Evolutionary conservation across 805 yeast genomes (phyloP).

Genomic region (Metschnikowia baotianmanensis): DNA sequence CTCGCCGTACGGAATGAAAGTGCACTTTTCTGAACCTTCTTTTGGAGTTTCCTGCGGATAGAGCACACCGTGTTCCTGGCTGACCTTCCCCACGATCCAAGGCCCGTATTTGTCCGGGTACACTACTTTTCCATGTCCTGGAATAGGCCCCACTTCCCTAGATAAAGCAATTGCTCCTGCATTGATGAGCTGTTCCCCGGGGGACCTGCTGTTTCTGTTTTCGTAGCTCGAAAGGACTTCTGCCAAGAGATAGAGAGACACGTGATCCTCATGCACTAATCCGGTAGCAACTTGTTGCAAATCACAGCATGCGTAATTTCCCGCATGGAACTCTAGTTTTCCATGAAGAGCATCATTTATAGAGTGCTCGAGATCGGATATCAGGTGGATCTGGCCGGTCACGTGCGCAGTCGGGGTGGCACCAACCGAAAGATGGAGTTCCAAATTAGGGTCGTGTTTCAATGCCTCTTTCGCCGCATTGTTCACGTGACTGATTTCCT

Average conservation of each 20-base stretch:
- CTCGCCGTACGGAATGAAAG: conserved; percentile 52
- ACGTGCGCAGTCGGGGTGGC: conserved; percentile 82
- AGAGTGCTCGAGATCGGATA: conserved; percentile 19
- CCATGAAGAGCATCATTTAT: conserved; percentile 33
- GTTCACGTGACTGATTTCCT: conserved; percentile 58
- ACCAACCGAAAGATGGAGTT: conserved; percentile 64
- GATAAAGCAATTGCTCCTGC: conserved; percentile 73
- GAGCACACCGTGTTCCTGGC: conserved; percentile 80
- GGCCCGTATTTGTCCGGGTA: conserved; percentile 42
- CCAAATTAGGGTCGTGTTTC: conserved; percentile 32
- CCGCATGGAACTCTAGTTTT: conserved; percentile 72
- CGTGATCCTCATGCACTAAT: conserved; percentile 28
- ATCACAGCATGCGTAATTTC: conserved; percentile 72
- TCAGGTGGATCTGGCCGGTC: conserved; percentile 29
- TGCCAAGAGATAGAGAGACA: conserved; percentile 20
- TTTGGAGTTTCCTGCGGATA: too few relatives aligned
- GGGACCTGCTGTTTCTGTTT: conserved; percentile 45
- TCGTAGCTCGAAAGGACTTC: conserved; percentile 51
- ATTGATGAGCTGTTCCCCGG: conserved; percentile 64
- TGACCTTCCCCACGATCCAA: conserved; percentile 66
- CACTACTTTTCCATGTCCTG: conserved; percentile 58
- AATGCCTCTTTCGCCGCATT: conserved; percentile 46
- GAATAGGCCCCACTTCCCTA: conserved; percentile 57
- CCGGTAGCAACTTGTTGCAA: conserved; percentile 75
- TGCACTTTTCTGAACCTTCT: conserved; percentile 26